These are phyloP conservation scores for Arthrinium puccinioides DNA, from an alignment of 2,329 filamentous ascomycete genomes.

Conservation along the genomic window DNA sequence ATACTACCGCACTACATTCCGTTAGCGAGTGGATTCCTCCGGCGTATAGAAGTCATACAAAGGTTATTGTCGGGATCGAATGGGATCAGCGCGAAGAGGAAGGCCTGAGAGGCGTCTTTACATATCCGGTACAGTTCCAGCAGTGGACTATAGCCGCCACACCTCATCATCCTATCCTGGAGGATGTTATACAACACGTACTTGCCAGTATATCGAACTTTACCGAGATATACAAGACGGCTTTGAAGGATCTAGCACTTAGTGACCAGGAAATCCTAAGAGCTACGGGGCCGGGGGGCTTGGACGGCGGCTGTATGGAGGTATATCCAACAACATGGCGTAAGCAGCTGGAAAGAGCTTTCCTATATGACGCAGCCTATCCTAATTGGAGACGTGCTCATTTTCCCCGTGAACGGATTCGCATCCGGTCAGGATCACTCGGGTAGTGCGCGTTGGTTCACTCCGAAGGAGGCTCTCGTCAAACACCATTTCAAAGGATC, in stretches of 20 bases:
- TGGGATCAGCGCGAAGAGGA: constrained; percentile 4
- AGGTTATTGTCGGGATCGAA: constrained; percentile 4
- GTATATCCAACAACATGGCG: not conserved
- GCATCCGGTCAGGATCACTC: not conserved
- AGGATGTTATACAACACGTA: constrained; percentile 1
- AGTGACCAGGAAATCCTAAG: constrained; percentile 5
- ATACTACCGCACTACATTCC: constrained; percentile 3
- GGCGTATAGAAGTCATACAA: not conserved
- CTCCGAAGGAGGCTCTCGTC: not conserved
- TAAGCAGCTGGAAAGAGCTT: not conserved
- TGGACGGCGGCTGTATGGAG: constrained; percentile 8
- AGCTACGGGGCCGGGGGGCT: constrained; percentile 7
- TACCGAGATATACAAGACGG: not conserved
- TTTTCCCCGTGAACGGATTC: not conserved
- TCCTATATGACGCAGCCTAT: not conserved
- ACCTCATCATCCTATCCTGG: constrained; percentile 4
- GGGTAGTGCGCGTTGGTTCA: not conserved
- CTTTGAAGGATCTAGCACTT: not conserved
- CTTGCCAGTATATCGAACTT: not conserved
- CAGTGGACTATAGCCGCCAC: constrained; percentile 8
- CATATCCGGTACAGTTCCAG: constrained; percentile 6
- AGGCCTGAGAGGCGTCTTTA: constrained; percentile 1
- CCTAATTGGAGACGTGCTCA: not conserved
- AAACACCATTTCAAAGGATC: not conserved
- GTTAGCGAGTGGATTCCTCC: not conserved